Evolutionary conservation across 768 basidiomycete species (phyloP).

Genomic region (Calocera cornea): DNA sequence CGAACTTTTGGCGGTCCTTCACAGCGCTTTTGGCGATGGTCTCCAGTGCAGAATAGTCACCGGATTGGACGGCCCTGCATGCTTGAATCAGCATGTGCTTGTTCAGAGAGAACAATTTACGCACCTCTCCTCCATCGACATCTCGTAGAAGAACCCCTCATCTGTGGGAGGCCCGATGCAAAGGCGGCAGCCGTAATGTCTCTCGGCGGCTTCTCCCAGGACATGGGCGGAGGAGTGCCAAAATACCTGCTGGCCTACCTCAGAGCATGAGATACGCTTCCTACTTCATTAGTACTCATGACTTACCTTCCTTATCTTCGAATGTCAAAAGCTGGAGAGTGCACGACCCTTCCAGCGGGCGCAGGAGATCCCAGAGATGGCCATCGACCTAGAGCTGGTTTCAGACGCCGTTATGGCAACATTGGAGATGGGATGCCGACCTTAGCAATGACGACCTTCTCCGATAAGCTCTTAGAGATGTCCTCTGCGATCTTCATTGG

Average conservation of each 20-base stretch:
- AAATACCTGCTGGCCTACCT: slow-evolving; percentile 82
- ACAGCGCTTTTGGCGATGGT: slow-evolving; percentile 74
- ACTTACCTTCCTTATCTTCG: slow-evolving; percentile 71
- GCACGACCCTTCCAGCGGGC: slow-evolving; percentile 78
- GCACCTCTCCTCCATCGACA: slow-evolving; percentile 74
- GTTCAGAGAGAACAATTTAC: slow-evolving; percentile 11
- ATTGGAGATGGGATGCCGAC: slow-evolving; percentile 28
- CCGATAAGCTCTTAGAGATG: slow-evolving; percentile 74
- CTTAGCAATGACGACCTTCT: slow-evolving; percentile 86
- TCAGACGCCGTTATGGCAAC: slow-evolving; percentile 5
- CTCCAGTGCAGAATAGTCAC: slow-evolving; percentile 82
- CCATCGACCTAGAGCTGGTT: slow-evolving; percentile 51
- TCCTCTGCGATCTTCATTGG: slow-evolving; percentile 85
- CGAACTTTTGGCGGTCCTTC: slow-evolving; percentile 96
- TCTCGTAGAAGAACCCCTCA: slow-evolving; percentile 99
- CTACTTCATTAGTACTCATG: too few relatives aligned
- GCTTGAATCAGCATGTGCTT: not conserved
- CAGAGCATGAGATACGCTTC: not conserved
- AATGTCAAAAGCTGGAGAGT: slow-evolving; percentile 82
- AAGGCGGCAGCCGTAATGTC: slow-evolving; percentile 92
- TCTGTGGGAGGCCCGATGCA: slow-evolving; percentile 95
- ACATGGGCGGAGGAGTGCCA: slow-evolving; percentile 99
- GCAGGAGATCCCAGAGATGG: slow-evolving; percentile 83
- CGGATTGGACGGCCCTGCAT: slow-evolving; percentile 53
- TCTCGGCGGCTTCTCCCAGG: slow-evolving; percentile 88